A percentile compares a stretch with the other conserved stretches of the same genome.
Conservation (phyloP, 176 grass and related monocot species). For the Metroxylon sagu region DNA sequence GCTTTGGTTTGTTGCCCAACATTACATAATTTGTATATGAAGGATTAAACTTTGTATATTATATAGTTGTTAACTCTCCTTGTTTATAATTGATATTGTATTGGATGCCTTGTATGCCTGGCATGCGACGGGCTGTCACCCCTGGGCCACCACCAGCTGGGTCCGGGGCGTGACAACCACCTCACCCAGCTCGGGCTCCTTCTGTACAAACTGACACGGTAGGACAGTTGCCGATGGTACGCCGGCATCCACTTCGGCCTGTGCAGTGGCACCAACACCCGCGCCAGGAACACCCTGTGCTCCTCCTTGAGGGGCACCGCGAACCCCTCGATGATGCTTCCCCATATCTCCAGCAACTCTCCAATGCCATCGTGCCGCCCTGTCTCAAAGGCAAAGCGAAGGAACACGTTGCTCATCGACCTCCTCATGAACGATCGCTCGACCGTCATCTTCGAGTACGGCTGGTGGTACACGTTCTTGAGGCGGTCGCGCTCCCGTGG, state of each 20-base stretch:
- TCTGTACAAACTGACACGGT: conserved; percentile 82
- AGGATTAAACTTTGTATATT: too few species aligned
- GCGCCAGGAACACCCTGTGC: conserved; percentile 49
- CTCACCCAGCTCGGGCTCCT: conserved; percentile 36
- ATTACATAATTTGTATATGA: too few species aligned
- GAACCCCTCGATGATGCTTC: conserved; percentile 89
- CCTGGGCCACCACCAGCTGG: too few species aligned
- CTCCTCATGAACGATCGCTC: conserved; percentile 75
- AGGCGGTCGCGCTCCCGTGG: conserved; percentile 64
- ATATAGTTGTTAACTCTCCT: too few species aligned
- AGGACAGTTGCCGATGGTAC: conserved; percentile 70
- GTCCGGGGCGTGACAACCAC: too few species aligned
- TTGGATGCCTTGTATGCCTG: too few species aligned
- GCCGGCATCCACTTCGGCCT: conserved; percentile 27
- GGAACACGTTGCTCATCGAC: conserved; percentile 40
- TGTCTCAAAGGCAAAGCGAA: conserved; percentile 31
- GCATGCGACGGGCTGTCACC: too few species aligned
- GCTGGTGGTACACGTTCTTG: conserved; percentile 61
- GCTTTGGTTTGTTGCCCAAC: too few species aligned
- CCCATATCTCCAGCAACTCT: conserved; percentile 82
- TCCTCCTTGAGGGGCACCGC: conserved; percentile 80
- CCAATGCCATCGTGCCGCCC: conserved; percentile 33
- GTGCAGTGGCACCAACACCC: conserved; percentile 83
- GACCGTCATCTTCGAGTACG: conserved; percentile 63
- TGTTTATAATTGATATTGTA: too few species aligned